A percentile compares a stretch with the other conserved stretches of the same genome.
These are phyloP conservation scores for Brassica napus DNA, from an alignment of 345 rosid species.

Conservation along the genomic window Da-Ae NC_063443.1:11720001-11720500, in stretches of 20 bases:
- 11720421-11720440: slow-evolving; percentile 72
- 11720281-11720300: slow-evolving; percentile 41
- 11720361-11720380: slow-evolving; percentile 80
- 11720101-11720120: slow-evolving; percentile 63
- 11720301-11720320: slow-evolving; percentile 28
- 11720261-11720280: slow-evolving; percentile 38
- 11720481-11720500: neutral
- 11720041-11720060: slow-evolving; percentile 85
- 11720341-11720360: slow-evolving; percentile 54
- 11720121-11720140: slow-evolving; percentile 76
- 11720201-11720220: slow-evolving; percentile 44
- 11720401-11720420: slow-evolving; percentile 67
- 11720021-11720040: slow-evolving; percentile 64
- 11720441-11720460: slow-evolving; percentile 62
- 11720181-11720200: slow-evolving; percentile 60
- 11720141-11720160: slow-evolving; percentile 15
- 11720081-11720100: slow-evolving; percentile 54
- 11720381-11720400: slow-evolving; percentile 74
- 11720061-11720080: slow-evolving; percentile 76
- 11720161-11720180: slow-evolving; percentile 69
- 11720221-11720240: neutral
- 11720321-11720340: slow-evolving; percentile 33
- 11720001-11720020: slow-evolving; percentile 68
- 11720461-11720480: slow-evolving; percentile 28
- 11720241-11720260: slow-evolving; percentile 26